A percentile compares a stretch with the other conserved stretches of the same genome.
phyloP scores from a whole-genome alignment of 202 grass and related monocot genomes.

The Brachypodium distachyon region DNA sequence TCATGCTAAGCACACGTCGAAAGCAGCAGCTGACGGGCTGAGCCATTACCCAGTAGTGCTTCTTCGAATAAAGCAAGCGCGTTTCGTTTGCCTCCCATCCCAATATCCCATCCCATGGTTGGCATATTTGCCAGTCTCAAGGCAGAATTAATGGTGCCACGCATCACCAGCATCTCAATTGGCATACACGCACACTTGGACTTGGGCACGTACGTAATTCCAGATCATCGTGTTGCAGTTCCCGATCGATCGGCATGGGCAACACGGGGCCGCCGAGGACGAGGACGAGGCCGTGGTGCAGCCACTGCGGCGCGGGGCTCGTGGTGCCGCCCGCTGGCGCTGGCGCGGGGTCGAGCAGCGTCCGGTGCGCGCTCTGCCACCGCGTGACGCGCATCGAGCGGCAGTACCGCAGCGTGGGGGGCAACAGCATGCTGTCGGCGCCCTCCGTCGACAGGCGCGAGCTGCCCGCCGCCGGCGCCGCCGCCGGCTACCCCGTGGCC shows the following conservation, averaged over 20 bases:
- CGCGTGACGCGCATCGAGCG: slow-evolving; percentile 13
- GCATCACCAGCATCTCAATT: neutral
- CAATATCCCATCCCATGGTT: neutral
- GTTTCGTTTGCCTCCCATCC: neutral
- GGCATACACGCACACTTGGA: neutral
- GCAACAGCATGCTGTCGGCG: neutral
- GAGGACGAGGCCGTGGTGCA: slow-evolving; percentile 14
- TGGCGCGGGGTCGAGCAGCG: neutral
- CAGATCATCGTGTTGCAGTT: neutral
- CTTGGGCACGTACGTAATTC: neutral
- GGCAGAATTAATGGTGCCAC: neutral
- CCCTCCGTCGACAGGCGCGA: neutral
- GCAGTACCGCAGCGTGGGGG: neutral
- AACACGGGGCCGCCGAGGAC: neutral
- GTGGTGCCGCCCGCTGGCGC: neutral
- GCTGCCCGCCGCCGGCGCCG: too few relatives aligned
- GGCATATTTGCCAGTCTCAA: neutral
- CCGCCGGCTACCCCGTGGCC: slow-evolving; percentile 31
- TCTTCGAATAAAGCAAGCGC: slow-evolving; percentile 21
- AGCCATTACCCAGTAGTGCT: neutral
- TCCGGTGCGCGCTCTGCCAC: slow-evolving; percentile 38
- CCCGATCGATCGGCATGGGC: slow-evolving; percentile 14
- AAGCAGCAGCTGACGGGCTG: neutral
- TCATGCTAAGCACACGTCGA: neutral
- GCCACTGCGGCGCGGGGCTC: slow-evolving; percentile 28